Evolutionary conservation across 257 asterid genomes (phyloP).

Genomic region (Ophiorrhiza pumila): DNA sequence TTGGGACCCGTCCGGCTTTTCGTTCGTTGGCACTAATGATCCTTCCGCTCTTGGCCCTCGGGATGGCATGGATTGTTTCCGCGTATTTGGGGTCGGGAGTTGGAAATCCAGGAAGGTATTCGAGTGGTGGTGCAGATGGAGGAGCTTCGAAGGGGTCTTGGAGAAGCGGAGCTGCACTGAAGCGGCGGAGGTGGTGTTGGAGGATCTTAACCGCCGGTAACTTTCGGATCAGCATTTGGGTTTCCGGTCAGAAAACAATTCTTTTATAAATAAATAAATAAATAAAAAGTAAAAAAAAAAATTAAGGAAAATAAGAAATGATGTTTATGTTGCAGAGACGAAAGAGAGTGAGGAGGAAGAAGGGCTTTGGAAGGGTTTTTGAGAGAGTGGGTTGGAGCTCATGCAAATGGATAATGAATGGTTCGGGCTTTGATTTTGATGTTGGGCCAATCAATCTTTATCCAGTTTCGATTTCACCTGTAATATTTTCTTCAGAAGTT

Average conservation of each 20-base stretch:
- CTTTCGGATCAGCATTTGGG: slow-evolving; percentile 72
- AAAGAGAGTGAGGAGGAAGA: slow-evolving; percentile 15
- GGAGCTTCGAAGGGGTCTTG: slow-evolving; percentile 28
- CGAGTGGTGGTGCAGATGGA: slow-evolving; percentile 22
- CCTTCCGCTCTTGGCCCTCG: slow-evolving; percentile 66
- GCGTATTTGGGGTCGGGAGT: slow-evolving; percentile 73
- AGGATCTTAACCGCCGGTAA: slow-evolving; percentile 39
- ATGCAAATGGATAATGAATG: not conserved
- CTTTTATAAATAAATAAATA: not conserved
- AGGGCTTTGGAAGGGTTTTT: slow-evolving; percentile 43
- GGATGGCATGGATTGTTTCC: slow-evolving; percentile 72
- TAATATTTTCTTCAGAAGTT: too few relatives aligned
- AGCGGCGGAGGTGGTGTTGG: slow-evolving; percentile 28
- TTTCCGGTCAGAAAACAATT: slow-evolving; percentile 1
- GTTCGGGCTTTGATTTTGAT: not conserved
- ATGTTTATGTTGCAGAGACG: not conserved
- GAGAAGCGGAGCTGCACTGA: slow-evolving; percentile 47
- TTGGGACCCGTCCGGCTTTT: slow-evolving; percentile 71
- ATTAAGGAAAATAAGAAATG: not conserved
- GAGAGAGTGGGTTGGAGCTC: not conserved
- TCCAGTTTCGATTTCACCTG: too few relatives aligned
- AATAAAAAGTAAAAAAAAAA: not conserved
- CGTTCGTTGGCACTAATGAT: slow-evolving; percentile 66
- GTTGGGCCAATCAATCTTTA: too few relatives aligned
- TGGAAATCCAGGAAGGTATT: slow-evolving; percentile 67